Percentiles rank a stretch among this genome's conserved stretches.
Evolutionary conservation across 2,329 filamentous ascomycete species (phyloP).

Genomic region (Cladophialophora chaetospira): DNA sequence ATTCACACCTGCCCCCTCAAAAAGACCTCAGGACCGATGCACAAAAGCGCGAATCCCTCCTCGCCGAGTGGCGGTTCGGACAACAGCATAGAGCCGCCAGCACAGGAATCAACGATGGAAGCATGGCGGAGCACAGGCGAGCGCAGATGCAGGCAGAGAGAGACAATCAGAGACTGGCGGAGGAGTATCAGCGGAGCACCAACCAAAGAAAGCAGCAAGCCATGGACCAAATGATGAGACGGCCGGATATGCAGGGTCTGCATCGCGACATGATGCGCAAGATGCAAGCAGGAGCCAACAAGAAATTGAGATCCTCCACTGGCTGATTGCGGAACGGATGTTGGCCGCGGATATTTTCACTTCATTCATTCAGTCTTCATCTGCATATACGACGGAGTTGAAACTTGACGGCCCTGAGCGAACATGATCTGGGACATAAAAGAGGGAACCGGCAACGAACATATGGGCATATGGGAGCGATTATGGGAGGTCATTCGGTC

Average conservation of each 20-base stretch:
- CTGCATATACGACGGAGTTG: neutral
- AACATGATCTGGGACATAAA: neutral
- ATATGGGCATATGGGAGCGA: neutral
- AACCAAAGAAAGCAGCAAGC: conserved; percentile 62
- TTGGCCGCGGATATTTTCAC: neutral
- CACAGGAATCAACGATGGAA: conserved; percentile 32
- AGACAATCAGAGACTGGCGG: conserved; percentile 62
- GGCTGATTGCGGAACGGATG: neutral
- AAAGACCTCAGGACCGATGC: conserved; percentile 17
- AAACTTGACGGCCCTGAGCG: neutral
- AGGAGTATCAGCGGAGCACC: conserved; percentile 60
- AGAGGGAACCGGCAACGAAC: neutral
- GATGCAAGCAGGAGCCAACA: conserved; percentile 68
- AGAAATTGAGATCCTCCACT: conserved; percentile 20
- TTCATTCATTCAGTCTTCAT: neutral
- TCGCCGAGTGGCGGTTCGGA: conserved; percentile 68
- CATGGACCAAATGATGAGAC: conserved; percentile 75
- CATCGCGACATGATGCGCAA: conserved; percentile 78
- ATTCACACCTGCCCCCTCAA: conserved; percentile 27
- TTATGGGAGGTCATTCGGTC: neutral
- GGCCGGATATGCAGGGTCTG: conserved; percentile 70
- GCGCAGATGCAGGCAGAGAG: conserved; percentile 60
- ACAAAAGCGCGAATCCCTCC: conserved; percentile 51
- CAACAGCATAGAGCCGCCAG: conserved; percentile 59
- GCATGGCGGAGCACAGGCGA: conserved; percentile 43